These are phyloP conservation scores for Galeopsis tetrahit DNA, from an alignment of 257 asterid genomes.

Conservation along the genomic window DNA sequence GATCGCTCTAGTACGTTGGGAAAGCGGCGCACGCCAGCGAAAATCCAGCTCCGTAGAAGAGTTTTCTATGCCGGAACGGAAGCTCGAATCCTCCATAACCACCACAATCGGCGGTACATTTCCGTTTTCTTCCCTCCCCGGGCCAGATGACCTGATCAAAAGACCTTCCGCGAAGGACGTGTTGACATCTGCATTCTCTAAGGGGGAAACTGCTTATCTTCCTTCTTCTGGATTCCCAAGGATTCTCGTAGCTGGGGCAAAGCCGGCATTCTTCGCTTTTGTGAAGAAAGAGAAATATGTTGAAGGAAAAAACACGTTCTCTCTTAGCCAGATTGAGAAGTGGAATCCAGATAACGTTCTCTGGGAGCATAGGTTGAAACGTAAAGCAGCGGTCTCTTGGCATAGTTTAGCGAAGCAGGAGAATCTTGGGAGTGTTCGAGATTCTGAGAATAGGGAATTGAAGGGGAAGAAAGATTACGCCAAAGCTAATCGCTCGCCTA, in stretches of 20 bases:
- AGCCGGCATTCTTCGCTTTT: constrained; percentile 30
- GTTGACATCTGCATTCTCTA: constrained; percentile 30
- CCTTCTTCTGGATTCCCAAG: constrained; percentile 40
- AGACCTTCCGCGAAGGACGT: constrained; percentile 23
- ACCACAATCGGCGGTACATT: constrained; percentile 23
- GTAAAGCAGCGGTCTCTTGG: constrained; percentile 34
- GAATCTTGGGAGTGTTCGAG: neutral
- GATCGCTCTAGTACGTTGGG: constrained; percentile 36
- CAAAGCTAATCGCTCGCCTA: constrained; percentile 27
- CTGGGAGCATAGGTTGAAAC: constrained; percentile 33
- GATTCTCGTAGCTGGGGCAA: constrained; percentile 47
- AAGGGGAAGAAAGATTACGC: constrained; percentile 11
- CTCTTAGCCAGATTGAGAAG: constrained; percentile 30
- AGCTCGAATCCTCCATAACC: constrained; percentile 25
- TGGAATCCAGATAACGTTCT: constrained; percentile 28
- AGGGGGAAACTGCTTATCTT: constrained; percentile 26
- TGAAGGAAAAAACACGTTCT: constrained; percentile 9
- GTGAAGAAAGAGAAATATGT: constrained; percentile 20
- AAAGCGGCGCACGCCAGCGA: constrained; percentile 17
- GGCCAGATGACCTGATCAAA: constrained; percentile 10
- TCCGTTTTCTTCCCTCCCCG: constrained; percentile 28
- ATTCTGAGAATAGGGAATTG: constrained; percentile 4
- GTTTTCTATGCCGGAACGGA: constrained; percentile 18
- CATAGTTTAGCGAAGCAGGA: constrained; percentile 21
- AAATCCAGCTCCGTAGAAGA: constrained; percentile 14